These are phyloP conservation scores for Xylona heveae DNA, from an alignment of 495 filamentous ascomycete genomes.

Conservation along the genomic window DNA sequence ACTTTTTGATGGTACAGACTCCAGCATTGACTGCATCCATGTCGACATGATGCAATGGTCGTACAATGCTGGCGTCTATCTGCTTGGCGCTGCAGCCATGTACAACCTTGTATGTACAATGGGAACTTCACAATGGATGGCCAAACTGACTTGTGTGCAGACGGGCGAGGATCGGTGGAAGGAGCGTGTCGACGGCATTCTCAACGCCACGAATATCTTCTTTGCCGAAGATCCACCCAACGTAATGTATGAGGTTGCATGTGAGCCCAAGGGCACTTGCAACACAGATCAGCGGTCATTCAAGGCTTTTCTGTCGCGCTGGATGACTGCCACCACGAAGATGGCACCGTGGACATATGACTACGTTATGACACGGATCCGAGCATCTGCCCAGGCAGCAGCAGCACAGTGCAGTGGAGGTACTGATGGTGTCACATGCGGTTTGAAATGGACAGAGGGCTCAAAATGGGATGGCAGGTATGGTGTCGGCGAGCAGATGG, in stretches of 20 bases:
- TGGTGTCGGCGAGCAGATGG: constrained; percentile 54
- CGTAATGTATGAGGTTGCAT: constrained; percentile 46
- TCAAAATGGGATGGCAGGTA: constrained; percentile 34
- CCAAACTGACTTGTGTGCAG: constrained; percentile 11
- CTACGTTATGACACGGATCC: constrained; percentile 32
- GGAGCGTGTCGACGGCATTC: constrained; percentile 28
- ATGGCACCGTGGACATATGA: constrained; percentile 41
- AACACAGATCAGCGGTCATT: constrained; percentile 50
- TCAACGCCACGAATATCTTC: constrained; percentile 28
- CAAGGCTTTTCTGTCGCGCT: constrained; percentile 54
- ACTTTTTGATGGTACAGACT: constrained; percentile 46
- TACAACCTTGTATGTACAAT: constrained; percentile 34
- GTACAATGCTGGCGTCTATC: constrained; percentile 54
- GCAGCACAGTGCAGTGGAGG: constrained; percentile 37
- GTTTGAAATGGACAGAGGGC: constrained; percentile 44
- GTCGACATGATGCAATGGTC: constrained; percentile 48
- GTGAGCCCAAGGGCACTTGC: constrained; percentile 43
- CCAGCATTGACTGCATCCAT: constrained; percentile 31
- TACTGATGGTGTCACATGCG: constrained; percentile 40
- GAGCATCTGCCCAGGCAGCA: constrained; percentile 33
- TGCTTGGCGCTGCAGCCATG: constrained; percentile 58
- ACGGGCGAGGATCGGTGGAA: constrained; percentile 31
- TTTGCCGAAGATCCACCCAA: constrained; percentile 31
- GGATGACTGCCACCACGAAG: constrained; percentile 42
- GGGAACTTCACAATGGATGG: neutral